phyloP scores from a whole-genome alignment of 1,139 yeast genomes.

The Magnusiomyces sp. region DNA sequence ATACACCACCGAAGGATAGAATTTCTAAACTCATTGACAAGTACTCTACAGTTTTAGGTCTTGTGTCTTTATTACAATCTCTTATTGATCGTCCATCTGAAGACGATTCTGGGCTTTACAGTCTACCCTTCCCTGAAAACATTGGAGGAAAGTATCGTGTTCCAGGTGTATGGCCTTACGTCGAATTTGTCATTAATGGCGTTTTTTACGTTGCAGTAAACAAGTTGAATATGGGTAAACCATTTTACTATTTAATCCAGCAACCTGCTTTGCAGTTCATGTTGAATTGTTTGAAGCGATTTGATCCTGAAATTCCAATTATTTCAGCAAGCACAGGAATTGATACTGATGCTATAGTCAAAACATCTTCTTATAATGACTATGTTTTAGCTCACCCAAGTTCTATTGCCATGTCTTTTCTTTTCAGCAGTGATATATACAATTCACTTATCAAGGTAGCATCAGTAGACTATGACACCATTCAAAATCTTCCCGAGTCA shows the following conservation, averaged over 20 bases:
- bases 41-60: slow-evolving; percentile 45
- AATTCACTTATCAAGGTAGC: slow-evolving; percentile 49
- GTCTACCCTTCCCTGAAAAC: slow-evolving; percentile 52
- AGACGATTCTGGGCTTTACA: slow-evolving; percentile 21
- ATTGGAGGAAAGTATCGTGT: slow-evolving; percentile 57
- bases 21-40: slow-evolving; percentile 25
- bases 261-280: slow-evolving; percentile 45
- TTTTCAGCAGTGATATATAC: slow-evolving; percentile 53
- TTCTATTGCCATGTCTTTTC: slow-evolving; percentile 49
- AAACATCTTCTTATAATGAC: slow-evolving; percentile 32
- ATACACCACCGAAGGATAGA: slow-evolving; percentile 25
- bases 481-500: slow-evolving; percentile 36
- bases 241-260: slow-evolving; percentile 43
- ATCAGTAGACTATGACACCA: slow-evolving; percentile 47
- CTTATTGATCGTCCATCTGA: slow-evolving; percentile 30
- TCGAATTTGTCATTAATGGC: slow-evolving; percentile 61
- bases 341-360: slow-evolving; percentile 45
- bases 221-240: slow-evolving; percentile 25
- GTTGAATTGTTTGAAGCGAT: slow-evolving; percentile 44
- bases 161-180: slow-evolving; percentile 71
- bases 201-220: slow-evolving; percentile 45
- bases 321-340: slow-evolving; percentile 41
- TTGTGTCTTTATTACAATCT: slow-evolving; percentile 43
- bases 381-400: slow-evolving; percentile 58
- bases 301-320: slow-evolving; percentile 54